Percentiles rank a stretch among this genome's conserved stretches.
These are phyloP conservation scores for Obba rivulosa DNA, from an alignment of 768 basidiomycete genomes.

Conservation along the genomic window DNA sequence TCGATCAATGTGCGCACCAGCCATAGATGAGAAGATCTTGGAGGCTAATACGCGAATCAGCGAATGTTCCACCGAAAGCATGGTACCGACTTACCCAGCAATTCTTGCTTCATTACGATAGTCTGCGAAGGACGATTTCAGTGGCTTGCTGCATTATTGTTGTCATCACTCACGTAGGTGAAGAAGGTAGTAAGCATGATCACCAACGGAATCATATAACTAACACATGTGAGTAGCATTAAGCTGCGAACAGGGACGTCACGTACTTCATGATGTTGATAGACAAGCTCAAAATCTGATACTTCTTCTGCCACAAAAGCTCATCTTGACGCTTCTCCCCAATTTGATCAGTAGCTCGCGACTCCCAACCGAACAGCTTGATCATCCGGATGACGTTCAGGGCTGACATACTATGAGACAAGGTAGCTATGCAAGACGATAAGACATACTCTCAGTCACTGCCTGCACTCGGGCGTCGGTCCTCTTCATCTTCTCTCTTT, in stretches of 20 bases:
- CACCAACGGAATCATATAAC: conserved; percentile 53
- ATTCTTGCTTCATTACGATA: conserved; percentile 30
- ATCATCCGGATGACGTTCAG: conserved; percentile 39
- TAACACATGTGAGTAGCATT: conserved; percentile 17
- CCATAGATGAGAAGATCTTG: conserved; percentile 30
- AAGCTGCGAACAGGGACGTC: neutral
- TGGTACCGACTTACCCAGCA: conserved; percentile 20
- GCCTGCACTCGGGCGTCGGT: conserved; percentile 44
- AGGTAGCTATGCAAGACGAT: no score
- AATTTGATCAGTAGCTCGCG: conserved; percentile 45
- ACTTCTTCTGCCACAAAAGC: conserved; percentile 46
- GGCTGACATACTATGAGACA: conserved; percentile 17
- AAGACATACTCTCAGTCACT: conserved; percentile 34
- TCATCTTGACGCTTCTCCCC: conserved; percentile 57
- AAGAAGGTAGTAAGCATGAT: conserved; percentile 65
- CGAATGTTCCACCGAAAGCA: neutral
- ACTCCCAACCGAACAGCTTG: conserved; percentile 43
- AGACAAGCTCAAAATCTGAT: conserved; percentile 46
- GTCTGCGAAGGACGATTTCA: conserved; percentile 20
- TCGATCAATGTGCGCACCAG: conserved; percentile 12
- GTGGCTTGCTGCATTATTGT: neutral
- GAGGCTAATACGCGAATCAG: conserved; percentile 17
- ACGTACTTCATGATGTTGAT: conserved; percentile 40
- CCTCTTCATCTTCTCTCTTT: conserved; percentile 39
- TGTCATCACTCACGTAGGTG: conserved; percentile 41